Evolutionary conservation across 768 basidiomycete species (phyloP), one percentile per base, ranked within the genome.

Genomic region (Hygrophorus russula): DNA sequence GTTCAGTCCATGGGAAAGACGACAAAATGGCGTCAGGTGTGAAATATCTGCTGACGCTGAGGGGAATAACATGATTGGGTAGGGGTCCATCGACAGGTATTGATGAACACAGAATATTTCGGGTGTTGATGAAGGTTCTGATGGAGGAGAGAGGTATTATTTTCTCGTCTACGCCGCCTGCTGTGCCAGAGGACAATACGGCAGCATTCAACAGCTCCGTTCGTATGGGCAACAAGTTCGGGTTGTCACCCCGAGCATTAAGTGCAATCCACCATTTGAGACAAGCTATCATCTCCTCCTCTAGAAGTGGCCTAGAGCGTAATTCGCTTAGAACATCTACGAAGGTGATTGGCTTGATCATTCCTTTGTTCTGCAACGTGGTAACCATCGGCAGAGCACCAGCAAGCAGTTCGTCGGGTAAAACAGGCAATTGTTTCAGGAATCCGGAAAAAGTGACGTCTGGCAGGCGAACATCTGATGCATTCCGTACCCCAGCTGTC

Each of bases 241-340:
- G 50, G 30, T 52, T 58, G 31, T 55, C 57, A 18, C 65, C 63
- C 53, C 55, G 62, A 44, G 60, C 64, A 36, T 55, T 62, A 44
- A 66, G 36, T 41, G 59, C 63, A 41, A 72, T 69, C 86, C 92
- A 92, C 94, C 96, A 98, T 45, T 76, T 76, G 49, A 97, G 64
- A 59, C 86, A 91, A 2, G 78, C 79, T n/a, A 82, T 57, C 62
- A 85, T 80, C 54, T 97, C 88, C 4, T 66, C 62, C 54, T 86
- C 75, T 3, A 59, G 56, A 18, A 99, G 68, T 3, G 91, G 82
- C 12, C 85, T 68, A 4, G 69, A 59, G 10, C 74, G 72, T 12
- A 99, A 68, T 56, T 94, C 87, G 31, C 69, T 64, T 33, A 97
- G 63, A 12, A 98, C 83, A 58, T 98, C 96, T 19, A 73, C 65